A percentile compares a stretch with the other conserved stretches of the same genome.
These are phyloP conservation scores for Aspergillus tanneri DNA, from an alignment of 2,329 filamentous ascomycete genomes.

Conservation along the genomic window DNA sequence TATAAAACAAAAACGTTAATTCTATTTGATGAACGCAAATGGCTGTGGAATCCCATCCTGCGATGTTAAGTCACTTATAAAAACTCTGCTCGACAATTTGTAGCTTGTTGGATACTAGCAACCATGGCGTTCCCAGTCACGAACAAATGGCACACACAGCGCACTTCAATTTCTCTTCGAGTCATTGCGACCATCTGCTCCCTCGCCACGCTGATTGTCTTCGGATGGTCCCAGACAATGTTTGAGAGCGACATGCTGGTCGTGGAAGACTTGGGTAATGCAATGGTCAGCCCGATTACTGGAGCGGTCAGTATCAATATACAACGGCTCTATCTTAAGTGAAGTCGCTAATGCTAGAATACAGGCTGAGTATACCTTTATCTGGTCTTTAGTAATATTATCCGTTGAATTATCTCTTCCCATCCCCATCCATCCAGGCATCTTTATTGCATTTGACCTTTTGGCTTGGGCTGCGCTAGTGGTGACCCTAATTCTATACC, in stretches of 20 bases:
- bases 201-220: constrained; percentile 7
- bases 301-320: constrained; percentile 5
- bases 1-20: background rate
- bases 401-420: constrained; percentile 6
- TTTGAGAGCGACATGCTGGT: constrained; percentile 1
- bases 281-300: constrained; percentile 6
- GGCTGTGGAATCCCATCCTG: too few species aligned
- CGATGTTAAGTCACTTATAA: too few species aligned
- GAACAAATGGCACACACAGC: background rate
- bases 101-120: background rate
- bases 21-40: too few species aligned
- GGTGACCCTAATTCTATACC: background rate
- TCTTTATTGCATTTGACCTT: constrained; percentile 13
- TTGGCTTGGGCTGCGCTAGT: constrained; percentile 5
- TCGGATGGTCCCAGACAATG: constrained; percentile 7
- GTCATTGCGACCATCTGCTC: constrained; percentile 3
- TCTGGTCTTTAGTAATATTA: constrained; percentile 12
- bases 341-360: background rate
- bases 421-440: constrained; percentile 9
- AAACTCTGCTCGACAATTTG: background rate
- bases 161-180: constrained; percentile 3
- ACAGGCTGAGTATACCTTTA: constrained; percentile 8
- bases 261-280: constrained; percentile 3
- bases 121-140: background rate
- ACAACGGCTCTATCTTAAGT: background rate